Evolutionary conservation across 805 yeast species (phyloP).

Genomic region (Babjeviella inositovora): DNA sequence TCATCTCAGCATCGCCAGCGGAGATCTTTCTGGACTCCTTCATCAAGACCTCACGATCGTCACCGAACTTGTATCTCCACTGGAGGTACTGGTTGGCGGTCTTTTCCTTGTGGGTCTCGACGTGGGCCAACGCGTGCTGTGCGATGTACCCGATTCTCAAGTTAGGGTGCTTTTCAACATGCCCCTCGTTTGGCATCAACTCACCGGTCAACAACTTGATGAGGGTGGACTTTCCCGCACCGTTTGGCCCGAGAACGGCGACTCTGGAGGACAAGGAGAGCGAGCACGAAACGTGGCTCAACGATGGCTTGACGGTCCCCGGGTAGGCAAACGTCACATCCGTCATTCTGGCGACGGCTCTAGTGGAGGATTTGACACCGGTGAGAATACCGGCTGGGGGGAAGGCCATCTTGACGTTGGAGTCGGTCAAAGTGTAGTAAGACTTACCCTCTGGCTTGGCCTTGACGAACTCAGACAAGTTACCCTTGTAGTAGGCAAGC

Average conservation of each 20-base stretch:
- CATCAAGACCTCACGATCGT: constrained; percentile 89
- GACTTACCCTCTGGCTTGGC: constrained; percentile 93
- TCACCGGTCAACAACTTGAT: constrained; percentile 91
- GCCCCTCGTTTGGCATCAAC: constrained; percentile 71
- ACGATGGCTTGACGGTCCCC: constrained; percentile 73
- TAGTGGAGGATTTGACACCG: constrained; percentile 91
- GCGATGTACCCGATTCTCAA: constrained; percentile 97
- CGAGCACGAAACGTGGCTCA: constrained; percentile 72
- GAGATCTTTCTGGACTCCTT: constrained; percentile 86
- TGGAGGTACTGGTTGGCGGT: constrained; percentile 96
- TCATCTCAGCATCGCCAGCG: constrained; percentile 55
- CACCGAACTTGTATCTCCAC: constrained; percentile 97
- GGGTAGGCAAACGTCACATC: constrained; percentile 84
- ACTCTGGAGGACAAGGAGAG: constrained; percentile 91
- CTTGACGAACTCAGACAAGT: constrained; percentile 80
- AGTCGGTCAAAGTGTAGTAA: constrained; percentile 85
- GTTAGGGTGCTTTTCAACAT: constrained; percentile 95
- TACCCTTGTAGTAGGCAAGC: constrained; percentile 91
- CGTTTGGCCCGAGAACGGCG: constrained; percentile 93
- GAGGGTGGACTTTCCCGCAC: constrained; percentile 96
- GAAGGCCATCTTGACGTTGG: constrained; percentile 91
- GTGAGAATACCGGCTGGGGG: constrained; percentile 96
- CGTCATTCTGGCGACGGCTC: constrained; percentile 81
- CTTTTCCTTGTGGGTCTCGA: constrained; percentile 92
- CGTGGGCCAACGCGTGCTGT: constrained; percentile 96